phyloP scores from a whole-genome alignment of 805 yeast species.

The Starmerella khaoyaiensis region DNA sequence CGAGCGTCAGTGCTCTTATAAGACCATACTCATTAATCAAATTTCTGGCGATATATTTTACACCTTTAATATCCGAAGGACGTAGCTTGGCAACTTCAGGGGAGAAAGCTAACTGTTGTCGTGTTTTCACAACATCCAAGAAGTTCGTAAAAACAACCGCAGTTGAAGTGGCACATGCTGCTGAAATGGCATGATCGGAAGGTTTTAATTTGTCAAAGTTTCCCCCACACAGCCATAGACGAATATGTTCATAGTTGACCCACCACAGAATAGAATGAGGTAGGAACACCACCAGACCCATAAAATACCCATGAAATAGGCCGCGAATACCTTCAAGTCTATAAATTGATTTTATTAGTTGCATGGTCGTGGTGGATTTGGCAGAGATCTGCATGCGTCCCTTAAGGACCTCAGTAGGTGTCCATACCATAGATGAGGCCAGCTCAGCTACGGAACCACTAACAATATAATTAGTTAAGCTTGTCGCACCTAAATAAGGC shows the following conservation, averaged over 20 bases:
- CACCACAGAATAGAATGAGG: constrained; percentile 35
- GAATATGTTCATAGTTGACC: constrained; percentile 27
- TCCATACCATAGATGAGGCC: constrained; percentile 31
- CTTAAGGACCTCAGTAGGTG: constrained; percentile 37
- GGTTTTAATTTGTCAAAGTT: constrained; percentile 17
- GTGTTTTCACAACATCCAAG: constrained; percentile 33
- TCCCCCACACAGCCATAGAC: constrained; percentile 8
- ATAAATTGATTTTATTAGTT: constrained; percentile 31
- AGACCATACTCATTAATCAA: constrained; percentile 30
- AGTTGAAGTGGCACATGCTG: constrained; percentile 29
- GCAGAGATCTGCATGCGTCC: constrained; percentile 33
- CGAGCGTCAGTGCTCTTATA: constrained; percentile 27
- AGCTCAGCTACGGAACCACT: constrained; percentile 33
- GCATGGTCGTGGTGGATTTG: constrained; percentile 7
- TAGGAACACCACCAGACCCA: constrained; percentile 33
- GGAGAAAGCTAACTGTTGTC: constrained; percentile 34
- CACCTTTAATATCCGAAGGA: constrained; percentile 30
- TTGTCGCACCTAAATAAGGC: constrained; percentile 28
- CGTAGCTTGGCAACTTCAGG: constrained; percentile 29
- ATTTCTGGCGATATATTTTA: constrained; percentile 27
- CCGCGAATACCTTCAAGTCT: constrained; percentile 62
- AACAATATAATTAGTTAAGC: constrained; percentile 27
- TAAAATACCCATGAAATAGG: constrained; percentile 57
- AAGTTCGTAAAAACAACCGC: constrained; percentile 31
- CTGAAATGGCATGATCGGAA: constrained; percentile 25